Evolutionary conservation across 257 asterid genomes (phyloP), one percentile per base, ranked within the genome.

Genomic region (Verbena officinalis): DNA sequence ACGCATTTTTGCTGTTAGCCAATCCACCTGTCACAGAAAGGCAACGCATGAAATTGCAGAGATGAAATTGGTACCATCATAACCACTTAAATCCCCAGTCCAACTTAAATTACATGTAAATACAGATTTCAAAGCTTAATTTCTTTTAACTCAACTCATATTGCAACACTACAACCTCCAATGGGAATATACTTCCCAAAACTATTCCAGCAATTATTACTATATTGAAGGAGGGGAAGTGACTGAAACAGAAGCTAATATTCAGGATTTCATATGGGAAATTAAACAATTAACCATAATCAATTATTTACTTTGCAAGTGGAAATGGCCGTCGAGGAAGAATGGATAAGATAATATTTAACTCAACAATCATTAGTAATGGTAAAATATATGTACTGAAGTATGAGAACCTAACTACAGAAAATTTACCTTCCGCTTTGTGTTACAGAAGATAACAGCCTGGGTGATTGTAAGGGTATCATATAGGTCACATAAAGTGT

Each of bases 361-460:
- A 51, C 30, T 7, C 33, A 19, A 23, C 30, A 20, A 39, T 55
- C 64, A 52, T 9, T 23, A 21, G 34, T 31, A 39, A 52, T 38
- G 23, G 21, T 5, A 48, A 69, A 16, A 11, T 22, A 12, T 27
- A 43, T 7, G 27, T 13, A 51, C 39, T 3, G 21, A 61, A 20
- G 40, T 48, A 34, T n/a, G 48, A 17, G 40, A 64, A 43, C 22
- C 20, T 21, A 38, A 54, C 49, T 7, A 15, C n/a, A 22, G 11
- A 34, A 11, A 48, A 19, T 34, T 60, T 84, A 93, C 99, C 96
- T 93, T 93, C 58, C 97, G 72, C 76, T 93, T 93, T 6, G 96
- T 90, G 81, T 93, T 93, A 75, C 97, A 93, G 80, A 93, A 93
- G 72, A 90, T 93, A 55, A 93, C 99, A 59, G 96, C 97, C 83